Percentiles rank a stretch among this genome's conserved stretches.
These are phyloP conservation scores for Ustanciosporium gigantosporum DNA, from an alignment of 1,284 basidiomycete genomes.

Conservation along the genomic window DNA sequence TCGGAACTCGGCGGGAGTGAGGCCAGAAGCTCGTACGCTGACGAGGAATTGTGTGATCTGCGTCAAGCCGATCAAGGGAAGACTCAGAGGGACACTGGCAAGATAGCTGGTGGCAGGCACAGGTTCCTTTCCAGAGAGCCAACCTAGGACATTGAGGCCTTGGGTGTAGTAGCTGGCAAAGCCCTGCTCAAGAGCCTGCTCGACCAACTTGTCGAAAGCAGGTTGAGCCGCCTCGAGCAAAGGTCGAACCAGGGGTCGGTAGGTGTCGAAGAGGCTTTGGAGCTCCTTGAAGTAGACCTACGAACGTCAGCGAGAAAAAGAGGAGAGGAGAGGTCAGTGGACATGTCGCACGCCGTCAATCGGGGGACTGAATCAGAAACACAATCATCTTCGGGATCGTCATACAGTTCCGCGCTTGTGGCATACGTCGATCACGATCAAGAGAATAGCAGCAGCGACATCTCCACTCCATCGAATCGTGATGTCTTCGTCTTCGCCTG, in stretches of 20 bases:
- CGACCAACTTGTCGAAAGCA: slow-evolving; percentile 38
- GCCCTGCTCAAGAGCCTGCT: slow-evolving; percentile 62
- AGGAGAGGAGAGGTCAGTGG: slow-evolving; percentile 4
- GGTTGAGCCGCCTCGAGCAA: slow-evolving; percentile 71
- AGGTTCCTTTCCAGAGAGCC: slow-evolving; percentile 75
- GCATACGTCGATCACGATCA: too few species aligned
- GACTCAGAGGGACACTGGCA: slow-evolving; percentile 89
- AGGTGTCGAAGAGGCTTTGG: slow-evolving; percentile 85
- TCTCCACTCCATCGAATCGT: too few species aligned
- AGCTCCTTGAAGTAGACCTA: slow-evolving; percentile 92
- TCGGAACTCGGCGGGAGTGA: slow-evolving; percentile 80
- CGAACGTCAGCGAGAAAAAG: slow-evolving; percentile 14
- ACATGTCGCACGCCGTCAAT: too few species aligned
- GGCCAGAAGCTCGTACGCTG: slow-evolving; percentile 73
- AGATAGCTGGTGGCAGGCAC: slow-evolving; percentile 85
- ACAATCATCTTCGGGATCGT: too few species aligned
- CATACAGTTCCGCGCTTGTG: too few species aligned
- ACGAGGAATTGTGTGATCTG: slow-evolving; percentile 91
- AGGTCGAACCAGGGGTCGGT: slow-evolving; percentile 78
- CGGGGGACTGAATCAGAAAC: too few species aligned
- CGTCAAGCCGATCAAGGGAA: slow-evolving; percentile 92
- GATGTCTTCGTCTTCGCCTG: too few species aligned
- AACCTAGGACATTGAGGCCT: slow-evolving; percentile 79
- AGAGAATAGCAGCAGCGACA: too few species aligned
- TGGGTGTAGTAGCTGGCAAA: slow-evolving; percentile 76